Percentiles rank a stretch among this genome's conserved stretches.
These are phyloP conservation scores for Eutrema heterophyllum DNA, from an alignment of 345 rosid species.

Conservation along the genomic window DNA sequence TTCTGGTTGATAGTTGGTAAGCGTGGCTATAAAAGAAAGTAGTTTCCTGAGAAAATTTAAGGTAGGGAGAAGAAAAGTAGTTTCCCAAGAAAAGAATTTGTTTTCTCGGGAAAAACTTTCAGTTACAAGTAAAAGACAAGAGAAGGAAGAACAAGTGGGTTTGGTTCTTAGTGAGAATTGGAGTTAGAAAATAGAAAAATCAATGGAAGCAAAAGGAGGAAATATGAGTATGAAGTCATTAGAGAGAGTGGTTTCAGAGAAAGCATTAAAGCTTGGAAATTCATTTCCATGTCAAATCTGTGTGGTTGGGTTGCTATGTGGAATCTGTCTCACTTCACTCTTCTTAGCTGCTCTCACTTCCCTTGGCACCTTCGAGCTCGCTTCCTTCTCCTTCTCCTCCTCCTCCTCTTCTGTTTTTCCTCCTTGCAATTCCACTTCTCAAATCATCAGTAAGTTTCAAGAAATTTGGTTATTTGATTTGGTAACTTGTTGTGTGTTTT, in stretches of 20 bases:
- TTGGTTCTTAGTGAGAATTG: background rate
- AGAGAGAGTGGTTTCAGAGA: constrained; percentile 80
- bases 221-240: constrained; percentile 48
- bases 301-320: constrained; percentile 82
- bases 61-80: background rate
- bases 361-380: constrained; percentile 50
- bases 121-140: constrained; percentile 4
- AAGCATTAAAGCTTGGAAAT: constrained; percentile 71
- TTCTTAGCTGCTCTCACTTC: constrained; percentile 85
- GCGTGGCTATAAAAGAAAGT: constrained; percentile 6
- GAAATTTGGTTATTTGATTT: background rate
- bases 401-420: constrained; percentile 47
- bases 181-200: background rate
- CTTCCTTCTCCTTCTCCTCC: constrained; percentile 48
- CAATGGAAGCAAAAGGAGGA: constrained; percentile 43
- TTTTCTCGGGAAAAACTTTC: background rate
- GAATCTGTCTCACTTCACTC: constrained; percentile 78
- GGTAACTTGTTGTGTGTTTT: background rate
- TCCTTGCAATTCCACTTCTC: constrained; percentile 57
- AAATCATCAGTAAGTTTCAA: constrained; percentile 44
- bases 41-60: background rate
- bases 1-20: constrained; percentile 22
- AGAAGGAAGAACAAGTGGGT: constrained; percentile 3
- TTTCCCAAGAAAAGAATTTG: background rate
- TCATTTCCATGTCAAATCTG: constrained; percentile 93